Conservation (phyloP, 179 eudicot species). For the Spinacia oleracea region DNA sequence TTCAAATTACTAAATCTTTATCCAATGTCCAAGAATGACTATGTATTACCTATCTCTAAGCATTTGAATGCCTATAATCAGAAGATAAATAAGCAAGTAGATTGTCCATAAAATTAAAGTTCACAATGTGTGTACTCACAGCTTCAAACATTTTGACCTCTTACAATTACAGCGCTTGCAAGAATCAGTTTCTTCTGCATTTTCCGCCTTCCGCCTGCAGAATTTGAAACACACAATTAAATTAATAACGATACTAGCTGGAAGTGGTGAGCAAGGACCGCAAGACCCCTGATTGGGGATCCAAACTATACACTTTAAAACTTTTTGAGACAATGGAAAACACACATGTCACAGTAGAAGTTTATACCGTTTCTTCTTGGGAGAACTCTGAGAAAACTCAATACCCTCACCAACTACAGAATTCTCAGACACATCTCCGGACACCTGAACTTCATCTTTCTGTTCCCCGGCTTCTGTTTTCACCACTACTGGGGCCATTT, state of each 20-base stretch:
- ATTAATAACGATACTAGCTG: background rate
- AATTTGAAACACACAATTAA: slow-evolving; percentile 11
- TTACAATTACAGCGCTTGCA: slow-evolving; percentile 84
- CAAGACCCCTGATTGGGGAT: background rate
- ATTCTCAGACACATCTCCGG: slow-evolving; percentile 45
- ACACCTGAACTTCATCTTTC: slow-evolving; percentile 36
- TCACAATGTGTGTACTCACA: slow-evolving; percentile 45
- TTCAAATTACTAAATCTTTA: background rate
- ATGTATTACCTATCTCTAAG: background rate
- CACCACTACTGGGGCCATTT: slow-evolving; percentile 27
- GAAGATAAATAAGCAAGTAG: background rate
- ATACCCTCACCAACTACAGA: slow-evolving; percentile 35
- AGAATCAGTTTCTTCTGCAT: slow-evolving; percentile 49
- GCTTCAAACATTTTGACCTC: slow-evolving; percentile 83
- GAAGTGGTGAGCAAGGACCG: background rate
- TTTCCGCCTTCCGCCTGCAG: slow-evolving; percentile 59
- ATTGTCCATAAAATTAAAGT: background rate
- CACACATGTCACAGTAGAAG: background rate
- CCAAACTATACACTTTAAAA: background rate
- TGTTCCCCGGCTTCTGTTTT: slow-evolving; percentile 27
- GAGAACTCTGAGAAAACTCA: slow-evolving; percentile 52
- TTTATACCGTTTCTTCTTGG: slow-evolving; percentile 72
- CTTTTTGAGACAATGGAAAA: background rate
- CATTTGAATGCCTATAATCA: background rate
- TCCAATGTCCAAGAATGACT: background rate